Conservation (phyloP, 129 eudicot genomes). For the sunflower (Helianthus annuus) region DNA sequence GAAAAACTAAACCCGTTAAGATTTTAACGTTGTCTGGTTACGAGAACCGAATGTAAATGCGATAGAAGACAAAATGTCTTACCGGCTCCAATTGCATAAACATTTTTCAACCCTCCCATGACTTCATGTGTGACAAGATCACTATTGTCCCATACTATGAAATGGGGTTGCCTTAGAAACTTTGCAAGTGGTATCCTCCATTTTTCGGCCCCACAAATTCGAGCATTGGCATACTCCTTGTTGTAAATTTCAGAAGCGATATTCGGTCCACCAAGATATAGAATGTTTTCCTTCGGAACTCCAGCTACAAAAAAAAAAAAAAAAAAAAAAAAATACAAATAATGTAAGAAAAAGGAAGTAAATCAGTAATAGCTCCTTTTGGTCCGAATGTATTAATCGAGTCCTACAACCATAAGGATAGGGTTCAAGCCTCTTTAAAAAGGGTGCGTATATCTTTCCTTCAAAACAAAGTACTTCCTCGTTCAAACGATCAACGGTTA, state of each 20-base stretch:
- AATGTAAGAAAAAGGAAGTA: not conserved
- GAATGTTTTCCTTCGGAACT: slow-evolving; percentile 70
- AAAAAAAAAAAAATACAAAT: not conserved
- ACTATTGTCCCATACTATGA: slow-evolving; percentile 88
- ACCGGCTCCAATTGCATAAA: slow-evolving; percentile 98
- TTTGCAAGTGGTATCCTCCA: slow-evolving; percentile 75
- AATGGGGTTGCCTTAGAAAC: slow-evolving; percentile 81
- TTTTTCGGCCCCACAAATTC: slow-evolving; percentile 78
- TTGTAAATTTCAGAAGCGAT: slow-evolving; percentile 94
- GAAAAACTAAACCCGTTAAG: not conserved
- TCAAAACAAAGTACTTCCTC: slow-evolving; percentile 2
- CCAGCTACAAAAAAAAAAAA: slow-evolving; percentile 49
- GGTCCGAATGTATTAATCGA: not conserved
- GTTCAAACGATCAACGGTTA: not conserved
- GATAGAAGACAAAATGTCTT: slow-evolving; percentile 15
- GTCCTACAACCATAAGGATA: not conserved
- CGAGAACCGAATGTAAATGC: not conserved
- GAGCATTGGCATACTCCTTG: slow-evolving; percentile 93
- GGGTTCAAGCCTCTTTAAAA: not conserved
- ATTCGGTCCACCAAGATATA: slow-evolving; percentile 92
- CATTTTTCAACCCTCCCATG: slow-evolving; percentile 92
- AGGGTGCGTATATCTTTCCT: not conserved
- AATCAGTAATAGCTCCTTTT: not conserved
- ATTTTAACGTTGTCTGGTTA: not conserved
- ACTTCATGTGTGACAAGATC: slow-evolving; percentile 91